These are phyloP conservation scores for Pseudogymnoascus sp. DNA, from an alignment of 2,329 filamentous ascomycete genomes.

Conservation along the genomic window DNA sequence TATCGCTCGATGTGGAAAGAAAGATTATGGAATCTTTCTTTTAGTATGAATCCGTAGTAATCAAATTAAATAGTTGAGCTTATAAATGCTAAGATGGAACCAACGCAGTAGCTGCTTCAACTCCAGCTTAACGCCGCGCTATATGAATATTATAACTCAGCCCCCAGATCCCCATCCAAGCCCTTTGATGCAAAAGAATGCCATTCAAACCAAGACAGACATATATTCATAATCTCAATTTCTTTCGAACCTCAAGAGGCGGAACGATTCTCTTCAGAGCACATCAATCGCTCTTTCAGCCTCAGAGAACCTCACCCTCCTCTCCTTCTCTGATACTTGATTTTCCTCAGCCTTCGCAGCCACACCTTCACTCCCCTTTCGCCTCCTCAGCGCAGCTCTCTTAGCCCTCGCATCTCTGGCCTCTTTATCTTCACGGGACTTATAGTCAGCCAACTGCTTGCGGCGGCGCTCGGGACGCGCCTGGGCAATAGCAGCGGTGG, in stretches of 20 bases:
- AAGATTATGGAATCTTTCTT: not conserved
- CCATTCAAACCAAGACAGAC: not conserved
- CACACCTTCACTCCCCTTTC: constrained; percentile 13
- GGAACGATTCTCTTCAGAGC: not conserved
- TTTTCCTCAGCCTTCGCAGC: constrained; percentile 11
- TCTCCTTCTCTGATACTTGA: constrained; percentile 20
- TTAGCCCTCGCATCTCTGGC: constrained; percentile 53
- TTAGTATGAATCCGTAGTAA: not conserved
- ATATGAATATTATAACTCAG: not conserved
- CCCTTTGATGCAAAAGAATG: not conserved
- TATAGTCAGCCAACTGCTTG: constrained; percentile 58
- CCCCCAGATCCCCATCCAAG: not conserved
- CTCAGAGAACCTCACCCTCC: constrained; percentile 27
- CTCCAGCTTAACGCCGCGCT: not conserved
- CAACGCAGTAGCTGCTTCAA: not conserved
- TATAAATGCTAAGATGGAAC: not conserved
- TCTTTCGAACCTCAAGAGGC: not conserved
- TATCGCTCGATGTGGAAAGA: not conserved
- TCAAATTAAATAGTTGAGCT: not conserved
- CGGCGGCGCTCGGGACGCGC: constrained; percentile 50
- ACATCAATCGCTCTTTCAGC: constrained; percentile 13
- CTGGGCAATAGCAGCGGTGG: constrained; percentile 54
- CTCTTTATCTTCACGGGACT: constrained; percentile 53
- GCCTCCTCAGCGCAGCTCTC: constrained; percentile 46
- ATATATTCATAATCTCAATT: not conserved